phyloP scores from a whole-genome alignment of 768 basidiomycete genomes.

The Pholiota conissans region DNA sequence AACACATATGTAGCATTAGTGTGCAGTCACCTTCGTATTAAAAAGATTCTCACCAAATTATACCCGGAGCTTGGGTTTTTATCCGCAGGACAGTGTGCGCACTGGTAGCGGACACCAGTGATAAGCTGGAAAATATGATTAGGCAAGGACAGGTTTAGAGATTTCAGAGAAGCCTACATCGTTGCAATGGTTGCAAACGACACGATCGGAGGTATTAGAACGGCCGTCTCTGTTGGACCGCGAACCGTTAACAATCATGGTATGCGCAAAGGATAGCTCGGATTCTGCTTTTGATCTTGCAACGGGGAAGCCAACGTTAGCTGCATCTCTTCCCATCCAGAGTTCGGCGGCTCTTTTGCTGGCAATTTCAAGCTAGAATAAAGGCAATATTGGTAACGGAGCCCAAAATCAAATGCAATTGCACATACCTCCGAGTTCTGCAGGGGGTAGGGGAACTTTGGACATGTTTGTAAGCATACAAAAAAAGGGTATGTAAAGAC shows the following conservation, averaged over 20 bases:
- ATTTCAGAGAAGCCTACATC: constrained; percentile 38
- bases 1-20: not conserved
- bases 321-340: constrained; percentile 78
- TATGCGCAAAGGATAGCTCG: constrained; percentile 63
- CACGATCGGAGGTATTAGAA: constrained; percentile 44
- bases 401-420: not conserved
- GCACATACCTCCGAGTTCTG: constrained; percentile 61
- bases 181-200: constrained; percentile 61
- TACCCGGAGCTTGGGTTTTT: constrained; percentile 60
- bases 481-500: too few species aligned
- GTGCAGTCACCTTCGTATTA: constrained; percentile 3
- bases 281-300: constrained; percentile 55
- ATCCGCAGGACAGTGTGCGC: constrained; percentile 90
- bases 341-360: constrained; percentile 72
- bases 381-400: not conserved
- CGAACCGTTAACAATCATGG: constrained; percentile 53
- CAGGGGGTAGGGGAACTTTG: constrained; percentile 84
- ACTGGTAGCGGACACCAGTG: constrained; percentile 82
- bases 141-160: not conserved
- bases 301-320: constrained; percentile 49
- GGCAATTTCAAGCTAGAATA: constrained; percentile 55
- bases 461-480: not conserved
- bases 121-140: constrained; percentile 50
- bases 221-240: constrained; percentile 34
- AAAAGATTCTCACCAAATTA: constrained; percentile 60